These are phyloP conservation scores for Spizellomyces punctatus DNA, from an alignment of 192 early-diverging fungal genomes.

Conservation along the genomic window DNA sequence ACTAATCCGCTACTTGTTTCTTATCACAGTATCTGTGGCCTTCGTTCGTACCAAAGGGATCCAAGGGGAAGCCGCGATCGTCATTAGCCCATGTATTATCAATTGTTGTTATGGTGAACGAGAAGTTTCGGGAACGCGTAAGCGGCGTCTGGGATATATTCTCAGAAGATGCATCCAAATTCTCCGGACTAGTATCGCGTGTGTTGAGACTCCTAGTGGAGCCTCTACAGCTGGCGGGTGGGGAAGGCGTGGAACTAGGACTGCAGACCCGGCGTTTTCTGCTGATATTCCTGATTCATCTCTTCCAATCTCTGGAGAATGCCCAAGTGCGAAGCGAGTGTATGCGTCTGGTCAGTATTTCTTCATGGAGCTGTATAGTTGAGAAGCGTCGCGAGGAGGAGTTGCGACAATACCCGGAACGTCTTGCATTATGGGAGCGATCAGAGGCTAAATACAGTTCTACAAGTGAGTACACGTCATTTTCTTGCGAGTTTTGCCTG, in stretches of 20 bases:
- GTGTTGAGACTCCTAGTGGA: conserved; percentile 51
- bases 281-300: conserved; percentile 76
- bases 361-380: conserved; percentile 74
- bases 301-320: conserved; percentile 87
- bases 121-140: conserved; percentile 81
- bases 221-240: conserved; percentile 1
- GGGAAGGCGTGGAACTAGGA: conserved; percentile 21
- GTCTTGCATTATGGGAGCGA: conserved; percentile 66
- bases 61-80: conserved; percentile 17
- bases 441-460: conserved; percentile 30
- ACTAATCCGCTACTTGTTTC: conserved; percentile 13
- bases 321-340: conserved; percentile 72
- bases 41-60: conserved; percentile 49
- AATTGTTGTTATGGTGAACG: conserved; percentile 85
- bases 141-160: conserved; percentile 32
- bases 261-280: conserved; percentile 52
- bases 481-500: too few species aligned
- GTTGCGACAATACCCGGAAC: conserved; percentile 47
- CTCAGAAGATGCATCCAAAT: conserved; percentile 39
- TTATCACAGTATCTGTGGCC: conserved; percentile 74
- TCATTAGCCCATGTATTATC: conserved; percentile 66
- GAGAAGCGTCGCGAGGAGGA: conserved; percentile 58
- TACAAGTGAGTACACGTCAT: not conserved
- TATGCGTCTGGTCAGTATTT: conserved; percentile 73
- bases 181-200: conserved; percentile 60